Conservation (phyloP, 2,329 filamentous ascomycete species). For the Neurospora sp. region DNA sequence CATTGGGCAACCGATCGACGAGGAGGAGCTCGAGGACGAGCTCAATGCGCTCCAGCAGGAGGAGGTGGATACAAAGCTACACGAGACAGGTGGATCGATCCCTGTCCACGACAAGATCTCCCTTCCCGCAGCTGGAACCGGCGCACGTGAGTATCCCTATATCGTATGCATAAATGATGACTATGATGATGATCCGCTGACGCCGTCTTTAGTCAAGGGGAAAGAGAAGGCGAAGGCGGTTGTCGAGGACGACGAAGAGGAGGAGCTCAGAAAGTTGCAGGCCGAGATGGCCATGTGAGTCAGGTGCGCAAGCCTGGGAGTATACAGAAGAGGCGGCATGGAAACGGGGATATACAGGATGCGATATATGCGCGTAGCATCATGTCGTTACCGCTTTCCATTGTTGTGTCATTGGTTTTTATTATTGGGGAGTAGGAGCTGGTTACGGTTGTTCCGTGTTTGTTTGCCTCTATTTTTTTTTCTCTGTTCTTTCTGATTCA, state of each 20-base stretch:
- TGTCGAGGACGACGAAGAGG: slow-evolving; percentile 92
- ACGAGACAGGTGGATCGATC: slow-evolving; percentile 68
- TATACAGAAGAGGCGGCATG: not conserved
- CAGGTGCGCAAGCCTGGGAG: not conserved
- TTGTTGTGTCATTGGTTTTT: not conserved
- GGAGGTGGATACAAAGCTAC: slow-evolving; percentile 85
- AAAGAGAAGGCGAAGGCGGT: slow-evolving; percentile 35
- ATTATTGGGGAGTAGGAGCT: not conserved
- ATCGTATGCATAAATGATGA: not conserved
- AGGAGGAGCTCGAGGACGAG: slow-evolving; percentile 76
- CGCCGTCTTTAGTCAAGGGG: slow-evolving; percentile 33
- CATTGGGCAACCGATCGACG: slow-evolving; percentile 64
- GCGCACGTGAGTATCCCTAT: slow-evolving; percentile 55
- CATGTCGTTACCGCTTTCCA: not conserved
- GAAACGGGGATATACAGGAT: not conserved
- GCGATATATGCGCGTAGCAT: not conserved
- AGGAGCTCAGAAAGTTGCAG: slow-evolving; percentile 83
- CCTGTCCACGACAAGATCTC: slow-evolving; percentile 73
- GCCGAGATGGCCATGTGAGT: slow-evolving; percentile 89
- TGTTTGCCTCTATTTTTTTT: not conserved
- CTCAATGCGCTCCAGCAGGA: slow-evolving; percentile 84
- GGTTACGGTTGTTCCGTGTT: not conserved
- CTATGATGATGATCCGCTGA: slow-evolving; percentile 11
- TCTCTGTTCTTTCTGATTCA: not conserved
- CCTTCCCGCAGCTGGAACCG: slow-evolving; percentile 64